These are phyloP conservation scores for Trichosporon sp. DNA, from an alignment of 1,284 basidiomycete genomes.

Conservation along the genomic window DNA sequence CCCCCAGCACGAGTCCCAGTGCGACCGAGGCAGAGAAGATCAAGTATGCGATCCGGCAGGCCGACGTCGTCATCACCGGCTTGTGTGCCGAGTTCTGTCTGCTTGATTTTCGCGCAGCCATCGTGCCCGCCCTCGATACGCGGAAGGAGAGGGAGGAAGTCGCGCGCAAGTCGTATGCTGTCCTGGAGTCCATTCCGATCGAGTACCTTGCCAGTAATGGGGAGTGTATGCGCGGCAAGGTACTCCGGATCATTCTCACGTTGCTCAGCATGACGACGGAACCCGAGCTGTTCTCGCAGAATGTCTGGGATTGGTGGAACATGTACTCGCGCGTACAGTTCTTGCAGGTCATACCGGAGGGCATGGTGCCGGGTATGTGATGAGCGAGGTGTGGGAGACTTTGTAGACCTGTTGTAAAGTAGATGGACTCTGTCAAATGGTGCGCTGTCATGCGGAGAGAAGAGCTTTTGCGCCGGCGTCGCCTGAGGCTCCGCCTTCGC, in stretches of 20 bases:
- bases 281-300: conserved; percentile 36
- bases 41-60: conserved; percentile 11
- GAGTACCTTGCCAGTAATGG: conserved; percentile 44
- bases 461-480: no score
- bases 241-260: conserved; percentile 41
- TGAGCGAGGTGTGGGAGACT: no score
- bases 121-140: conserved; percentile 37
- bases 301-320: conserved; percentile 48
- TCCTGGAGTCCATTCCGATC: conserved; percentile 38
- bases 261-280: conserved; percentile 36
- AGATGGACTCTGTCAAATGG: background rate
- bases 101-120: conserved; percentile 38
- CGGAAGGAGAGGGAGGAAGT: conserved; percentile 35
- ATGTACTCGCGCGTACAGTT: conserved; percentile 48
- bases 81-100: conserved; percentile 38
- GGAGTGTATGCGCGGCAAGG: conserved; percentile 48
- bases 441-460: no score
- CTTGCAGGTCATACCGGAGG: conserved; percentile 42
- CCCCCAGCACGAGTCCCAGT: background rate
- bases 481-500: no score
- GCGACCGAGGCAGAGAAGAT: no score
- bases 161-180: conserved; percentile 37
- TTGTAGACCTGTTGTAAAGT: conserved; percentile 7
- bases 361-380: conserved; percentile 20
- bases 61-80: background rate